These are phyloP conservation scores for Phyllachora maydis DNA, from an alignment of 2,329 filamentous ascomycete genomes.

Conservation along the genomic window DNA sequence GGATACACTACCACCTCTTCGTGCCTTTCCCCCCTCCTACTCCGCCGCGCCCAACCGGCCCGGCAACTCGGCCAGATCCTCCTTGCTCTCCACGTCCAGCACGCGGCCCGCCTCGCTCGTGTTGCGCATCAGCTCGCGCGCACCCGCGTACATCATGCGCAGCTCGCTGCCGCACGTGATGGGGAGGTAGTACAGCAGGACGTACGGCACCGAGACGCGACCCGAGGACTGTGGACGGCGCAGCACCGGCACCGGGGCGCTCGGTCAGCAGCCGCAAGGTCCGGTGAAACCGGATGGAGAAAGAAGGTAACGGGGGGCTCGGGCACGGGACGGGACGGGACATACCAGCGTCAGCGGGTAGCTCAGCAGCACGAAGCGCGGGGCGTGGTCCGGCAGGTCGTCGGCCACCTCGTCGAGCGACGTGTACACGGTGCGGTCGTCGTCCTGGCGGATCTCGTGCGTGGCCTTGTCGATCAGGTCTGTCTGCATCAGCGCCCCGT, in stretches of 20 bases:
- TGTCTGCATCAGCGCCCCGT: conserved; percentile 17
- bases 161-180: conserved; percentile 63
- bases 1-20: too few species aligned
- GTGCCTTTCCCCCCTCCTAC: too few species aligned
- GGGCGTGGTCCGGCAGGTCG: conserved; percentile 80
- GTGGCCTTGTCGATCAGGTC: conserved; percentile 74
- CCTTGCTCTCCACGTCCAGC: conserved; percentile 61
- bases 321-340: not conserved
- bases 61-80: too few species aligned
- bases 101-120: conserved; percentile 78
- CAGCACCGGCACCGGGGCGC: too few species aligned
- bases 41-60: too few species aligned
- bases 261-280: too few species aligned
- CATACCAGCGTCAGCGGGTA: conserved; percentile 39
- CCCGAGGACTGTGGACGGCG: conserved; percentile 43
- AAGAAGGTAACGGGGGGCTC: conserved; percentile 1
- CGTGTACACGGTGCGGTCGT: conserved; percentile 58
- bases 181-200: conserved; percentile 86
- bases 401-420: conserved; percentile 66
- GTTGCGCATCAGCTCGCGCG: conserved; percentile 88
- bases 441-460: conserved; percentile 72
- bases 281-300: not conserved
- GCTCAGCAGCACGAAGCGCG: conserved; percentile 74
- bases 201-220: conserved; percentile 74
- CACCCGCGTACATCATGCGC: conserved; percentile 87